Percentiles rank a stretch among this genome's conserved stretches.
Evolutionary conservation across 768 basidiomycete species (phyloP).

Genomic region (Kwoniella sp.): DNA sequence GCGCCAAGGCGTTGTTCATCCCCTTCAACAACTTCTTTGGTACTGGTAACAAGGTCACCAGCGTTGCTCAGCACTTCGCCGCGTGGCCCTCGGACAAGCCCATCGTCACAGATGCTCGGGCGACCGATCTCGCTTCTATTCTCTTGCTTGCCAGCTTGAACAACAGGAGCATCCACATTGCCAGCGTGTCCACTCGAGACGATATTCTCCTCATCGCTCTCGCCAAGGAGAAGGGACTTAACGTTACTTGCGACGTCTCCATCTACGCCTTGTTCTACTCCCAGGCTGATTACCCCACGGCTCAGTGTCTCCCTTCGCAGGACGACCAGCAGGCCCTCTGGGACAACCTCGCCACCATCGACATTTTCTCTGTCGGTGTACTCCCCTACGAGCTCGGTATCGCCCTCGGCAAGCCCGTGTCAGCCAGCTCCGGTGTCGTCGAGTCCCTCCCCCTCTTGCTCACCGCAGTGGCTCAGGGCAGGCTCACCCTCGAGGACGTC

Average conservation of each 20-base stretch:
- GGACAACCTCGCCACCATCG: conserved; percentile 76
- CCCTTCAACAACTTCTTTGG: conserved; percentile 59
- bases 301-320: conserved; percentile 63
- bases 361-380: conserved; percentile 85
- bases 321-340: conserved; percentile 80
- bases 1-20: conserved; percentile 81
- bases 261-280: conserved; percentile 87
- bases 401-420: conserved; percentile 60
- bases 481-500: conserved; percentile 76
- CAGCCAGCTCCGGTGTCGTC: conserved; percentile 72
- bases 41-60: conserved; percentile 58
- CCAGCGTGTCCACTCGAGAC: conserved; percentile 77
- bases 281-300: conserved; percentile 65
- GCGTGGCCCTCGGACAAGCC: conserved; percentile 86
- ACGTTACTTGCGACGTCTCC: conserved; percentile 94
- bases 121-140: conserved; percentile 85
- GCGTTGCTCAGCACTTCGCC: conserved; percentile 79
- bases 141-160: conserved; percentile 90
- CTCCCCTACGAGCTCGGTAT: conserved; percentile 70
- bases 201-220: conserved; percentile 86
- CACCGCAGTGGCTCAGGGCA: conserved; percentile 73
- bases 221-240: conserved; percentile 87
- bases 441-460: conserved; percentile 84
- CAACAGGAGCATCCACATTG: conserved; percentile 80
- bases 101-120: conserved; percentile 90